Evolutionary conservation across 108 stramenopile species (phyloP), one percentile per base, ranked within the genome.

Genomic region (Pseudonitzschia multistriata): DNA sequence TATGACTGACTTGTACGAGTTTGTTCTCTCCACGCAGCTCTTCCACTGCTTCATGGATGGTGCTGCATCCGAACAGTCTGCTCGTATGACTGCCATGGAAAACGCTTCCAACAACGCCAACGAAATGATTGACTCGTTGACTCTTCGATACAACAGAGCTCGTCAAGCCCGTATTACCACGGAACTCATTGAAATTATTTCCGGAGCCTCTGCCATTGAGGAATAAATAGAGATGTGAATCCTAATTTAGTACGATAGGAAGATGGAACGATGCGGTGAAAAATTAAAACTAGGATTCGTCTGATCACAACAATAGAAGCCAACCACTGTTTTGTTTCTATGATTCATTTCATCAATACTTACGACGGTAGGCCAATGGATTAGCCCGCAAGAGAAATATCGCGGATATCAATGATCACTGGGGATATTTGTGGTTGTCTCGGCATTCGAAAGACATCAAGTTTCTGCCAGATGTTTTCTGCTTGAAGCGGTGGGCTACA

Each of bases 131-230:
- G 97, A 97, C 72, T 81, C 84, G 29, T 96, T 99, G 79, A 97
- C 97, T 27, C 90, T 99, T 62, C 80, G 81, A 76, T 99, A 98
- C 89, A 99, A 99, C 81, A 94, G 98, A 81, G 99, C 98, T 52
- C 96, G 99, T 82, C 99, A 99, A 93, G 94, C 98, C 67, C 90
- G 98, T 74, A 99, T 99, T 88, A 99, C 98, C 69, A 99, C 99
- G 36, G 99, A 99, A 91, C 99, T 99, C 71, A 99, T 99, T 74
- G 99, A 99, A 86, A 99, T 99, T 92, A 98, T 99, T 81, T 99
- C 98, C 45, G 99, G 57, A 74, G 99, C 99, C 37, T 95, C 98
- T 64, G 98, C 99, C 28, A 89, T 99, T 66, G 97, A 99, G 74
- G 92, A 74, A 11, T 59, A 59, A 35, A n/a, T 8, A 24, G 50